A percentile compares a stretch with the other conserved stretches of the same genome.
Evolutionary conservation across 805 yeast species (phyloP).

Genomic region (Ogataea pilisensis): DNA sequence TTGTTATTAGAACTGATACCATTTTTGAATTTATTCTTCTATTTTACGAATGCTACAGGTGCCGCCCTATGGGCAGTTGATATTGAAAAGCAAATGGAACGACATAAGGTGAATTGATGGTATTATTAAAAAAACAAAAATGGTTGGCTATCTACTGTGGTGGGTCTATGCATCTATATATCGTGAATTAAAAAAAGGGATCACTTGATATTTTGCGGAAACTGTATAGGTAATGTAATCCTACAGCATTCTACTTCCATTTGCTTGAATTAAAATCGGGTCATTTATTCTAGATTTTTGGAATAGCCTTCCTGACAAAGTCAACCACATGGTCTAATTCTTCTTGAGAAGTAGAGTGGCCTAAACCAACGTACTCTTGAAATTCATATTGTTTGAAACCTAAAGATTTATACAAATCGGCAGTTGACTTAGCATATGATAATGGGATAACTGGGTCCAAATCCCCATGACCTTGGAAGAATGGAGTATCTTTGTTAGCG

Average conservation of each 20-base stretch:
- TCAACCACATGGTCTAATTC: constrained; percentile 55
- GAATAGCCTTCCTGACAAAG: constrained; percentile 38
- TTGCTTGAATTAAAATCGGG: too few species aligned
- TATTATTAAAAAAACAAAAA: too few species aligned
- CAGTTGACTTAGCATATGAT: constrained; percentile 36
- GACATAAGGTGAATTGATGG: too few species aligned
- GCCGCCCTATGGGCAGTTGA: constrained; percentile 62
- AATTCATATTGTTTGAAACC: constrained; percentile 48
- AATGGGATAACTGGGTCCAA: constrained; percentile 60
- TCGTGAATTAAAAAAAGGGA: too few species aligned
- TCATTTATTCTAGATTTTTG: constrained; percentile 4
- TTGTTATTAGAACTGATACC: constrained; percentile 53
- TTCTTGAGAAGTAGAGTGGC: constrained; percentile 62
- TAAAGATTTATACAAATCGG: constrained; percentile 39
- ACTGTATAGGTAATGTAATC: too few species aligned
- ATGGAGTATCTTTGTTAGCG: constrained; percentile 62
- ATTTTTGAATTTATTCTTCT: constrained; percentile 46
- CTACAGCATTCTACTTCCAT: too few species aligned
- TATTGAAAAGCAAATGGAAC: constrained; percentile 21
- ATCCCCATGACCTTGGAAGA: constrained; percentile 88
- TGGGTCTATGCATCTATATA: too few species aligned
- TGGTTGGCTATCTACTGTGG: too few species aligned
- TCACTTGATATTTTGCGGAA: too few species aligned
- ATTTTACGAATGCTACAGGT: constrained; percentile 56
- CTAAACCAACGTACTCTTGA: constrained; percentile 56